Percentiles rank a stretch among this genome's conserved stretches.
Evolutionary conservation across 176 grass and related monocot genomes (phyloP).

Genomic region (Miscanthus lutarioriparius): DNA sequence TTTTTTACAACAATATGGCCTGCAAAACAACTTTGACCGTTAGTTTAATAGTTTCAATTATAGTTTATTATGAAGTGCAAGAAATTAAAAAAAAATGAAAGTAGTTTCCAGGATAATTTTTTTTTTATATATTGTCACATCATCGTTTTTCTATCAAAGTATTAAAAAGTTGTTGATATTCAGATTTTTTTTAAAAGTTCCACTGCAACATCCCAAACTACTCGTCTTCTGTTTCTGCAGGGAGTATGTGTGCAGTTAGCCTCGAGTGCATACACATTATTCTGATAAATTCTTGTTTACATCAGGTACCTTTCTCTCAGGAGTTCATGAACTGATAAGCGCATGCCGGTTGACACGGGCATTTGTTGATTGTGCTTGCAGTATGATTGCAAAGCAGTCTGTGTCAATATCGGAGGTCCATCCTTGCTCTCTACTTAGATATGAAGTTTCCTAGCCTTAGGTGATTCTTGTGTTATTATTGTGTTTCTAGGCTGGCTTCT

Average conservation of each 20-base stretch:
- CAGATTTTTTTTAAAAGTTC: neutral
- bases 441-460: constrained; percentile 21
- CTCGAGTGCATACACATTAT: constrained; percentile 1
- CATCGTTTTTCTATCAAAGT: neutral
- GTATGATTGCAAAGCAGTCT: constrained; percentile 56
- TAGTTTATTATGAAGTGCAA: neutral
- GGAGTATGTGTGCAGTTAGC: neutral
- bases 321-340: constrained; percentile 71
- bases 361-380: constrained; percentile 51
- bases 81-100: neutral
- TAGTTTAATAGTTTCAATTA: neutral
- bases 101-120: neutral
- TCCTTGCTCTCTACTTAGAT: constrained; percentile 20
- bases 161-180: neutral
- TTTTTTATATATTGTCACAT: neutral
- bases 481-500: neutral
- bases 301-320: constrained; percentile 63
- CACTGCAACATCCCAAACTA: neutral
- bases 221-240: neutral
- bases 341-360: constrained; percentile 68
- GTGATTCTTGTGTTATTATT: neutral
- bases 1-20: neutral
- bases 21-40: neutral
- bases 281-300: constrained; percentile 16
- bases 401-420: constrained; percentile 68